Conservation (phyloP, 768 basidiomycete genomes). For the Suillus americanus region DNA sequence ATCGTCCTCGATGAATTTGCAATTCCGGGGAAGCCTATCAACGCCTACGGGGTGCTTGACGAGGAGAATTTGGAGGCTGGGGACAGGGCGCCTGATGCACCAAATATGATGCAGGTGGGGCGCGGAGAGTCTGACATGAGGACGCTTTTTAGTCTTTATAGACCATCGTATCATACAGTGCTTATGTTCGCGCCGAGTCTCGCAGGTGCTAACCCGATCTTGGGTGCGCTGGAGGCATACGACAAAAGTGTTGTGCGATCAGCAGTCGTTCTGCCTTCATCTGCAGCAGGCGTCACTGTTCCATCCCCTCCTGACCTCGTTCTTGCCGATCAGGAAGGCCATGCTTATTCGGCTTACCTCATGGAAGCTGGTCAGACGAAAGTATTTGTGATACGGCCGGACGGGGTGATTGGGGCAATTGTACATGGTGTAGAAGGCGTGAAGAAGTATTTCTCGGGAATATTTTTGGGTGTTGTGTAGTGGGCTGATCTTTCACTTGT, state of each 20-base stretch:
- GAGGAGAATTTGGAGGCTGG: constrained; percentile 12
- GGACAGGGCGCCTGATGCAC: constrained; percentile 12
- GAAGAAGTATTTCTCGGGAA: not conserved
- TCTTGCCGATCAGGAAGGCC: constrained; percentile 33
- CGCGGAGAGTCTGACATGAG: constrained; percentile 9
- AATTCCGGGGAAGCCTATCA: not conserved
- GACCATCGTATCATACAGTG: constrained; percentile 11
- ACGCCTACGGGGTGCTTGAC: constrained; percentile 10
- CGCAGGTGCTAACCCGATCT: constrained; percentile 9
- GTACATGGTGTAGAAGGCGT: constrained; percentile 22
- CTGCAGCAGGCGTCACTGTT: not conserved
- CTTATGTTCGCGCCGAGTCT: constrained; percentile 12
- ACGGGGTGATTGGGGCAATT: constrained; percentile 27
- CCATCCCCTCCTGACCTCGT: constrained; percentile 25
- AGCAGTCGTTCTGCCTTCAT: constrained; percentile 5
- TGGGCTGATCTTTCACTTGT: not conserved
- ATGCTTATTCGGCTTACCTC: constrained; percentile 37
- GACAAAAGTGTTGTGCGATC: constrained; percentile 1
- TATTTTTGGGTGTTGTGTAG: not conserved
- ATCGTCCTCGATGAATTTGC: constrained; percentile 12
- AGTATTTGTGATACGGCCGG: constrained; percentile 32
- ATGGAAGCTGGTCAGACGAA: constrained; percentile 28
- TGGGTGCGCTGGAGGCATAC: not conserved
- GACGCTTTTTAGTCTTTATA: constrained; percentile 29
- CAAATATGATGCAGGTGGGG: constrained; percentile 18